These are phyloP conservation scores for Sicyos baderoa DNA, from an alignment of 306 rosid genomes.

Conservation along the genomic window DNA sequence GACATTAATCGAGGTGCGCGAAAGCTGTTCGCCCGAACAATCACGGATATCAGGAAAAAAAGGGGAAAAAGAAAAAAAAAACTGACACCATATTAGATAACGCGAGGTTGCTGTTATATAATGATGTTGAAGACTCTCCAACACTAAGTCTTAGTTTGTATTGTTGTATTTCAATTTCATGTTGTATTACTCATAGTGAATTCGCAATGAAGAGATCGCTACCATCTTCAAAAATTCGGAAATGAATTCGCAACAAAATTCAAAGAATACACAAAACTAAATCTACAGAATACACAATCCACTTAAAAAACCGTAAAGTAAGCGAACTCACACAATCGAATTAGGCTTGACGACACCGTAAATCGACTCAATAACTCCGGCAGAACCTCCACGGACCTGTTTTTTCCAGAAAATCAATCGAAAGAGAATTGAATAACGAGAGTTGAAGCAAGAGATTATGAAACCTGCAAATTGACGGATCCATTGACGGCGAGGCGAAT, in stretches of 20 bases:
- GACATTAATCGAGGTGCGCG: too few species aligned
- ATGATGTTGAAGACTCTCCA: too few species aligned
- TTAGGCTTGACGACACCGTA: slow-evolving; percentile 78
- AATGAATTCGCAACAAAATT: not conserved
- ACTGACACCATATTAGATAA: too few species aligned
- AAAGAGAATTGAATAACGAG: too few species aligned
- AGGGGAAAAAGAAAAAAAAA: too few species aligned
- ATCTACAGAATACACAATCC: not conserved
- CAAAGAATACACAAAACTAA: not conserved
- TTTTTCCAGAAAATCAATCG: not conserved
- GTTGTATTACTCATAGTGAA: too few species aligned
- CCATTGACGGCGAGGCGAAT: slow-evolving; percentile 63
- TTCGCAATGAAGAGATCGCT: too few species aligned
- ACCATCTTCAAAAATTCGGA: not conserved
- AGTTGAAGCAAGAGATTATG: not conserved
- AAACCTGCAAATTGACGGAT: slow-evolving; percentile 75
- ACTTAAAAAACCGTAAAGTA: slow-evolving; percentile 1
- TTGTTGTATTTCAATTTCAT: too few species aligned
- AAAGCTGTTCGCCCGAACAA: too few species aligned
- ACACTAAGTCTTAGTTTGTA: too few species aligned
- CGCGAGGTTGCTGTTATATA: too few species aligned
- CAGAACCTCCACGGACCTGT: slow-evolving; percentile 91
- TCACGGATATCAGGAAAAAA: too few species aligned
- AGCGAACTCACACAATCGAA: slow-evolving; percentile 53
- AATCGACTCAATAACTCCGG: slow-evolving; percentile 69